phyloP scores from a whole-genome alignment of 139 green algal species.

The Limnomonas spitsbergensis region DNA sequence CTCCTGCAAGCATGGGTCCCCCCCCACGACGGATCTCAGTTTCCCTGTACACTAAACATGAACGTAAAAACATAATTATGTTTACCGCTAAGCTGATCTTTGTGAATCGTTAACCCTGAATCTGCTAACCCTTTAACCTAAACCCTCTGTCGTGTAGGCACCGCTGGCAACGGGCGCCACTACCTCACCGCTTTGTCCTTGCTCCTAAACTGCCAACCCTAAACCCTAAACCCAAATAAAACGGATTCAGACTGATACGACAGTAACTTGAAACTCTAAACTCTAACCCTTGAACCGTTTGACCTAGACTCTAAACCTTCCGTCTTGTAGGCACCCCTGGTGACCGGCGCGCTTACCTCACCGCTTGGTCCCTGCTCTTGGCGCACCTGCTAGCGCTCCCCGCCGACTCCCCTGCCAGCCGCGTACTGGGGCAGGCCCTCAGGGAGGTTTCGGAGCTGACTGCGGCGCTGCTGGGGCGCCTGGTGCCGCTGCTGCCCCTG shows the following conservation, averaged over 20 bases:
- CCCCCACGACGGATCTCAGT: too few species aligned
- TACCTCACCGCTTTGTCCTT: too few species aligned
- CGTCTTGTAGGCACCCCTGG: neutral
- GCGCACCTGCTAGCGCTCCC: conserved; percentile 30
- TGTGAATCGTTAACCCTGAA: too few species aligned
- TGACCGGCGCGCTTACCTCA: conserved; percentile 16
- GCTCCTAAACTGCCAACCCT: too few species aligned
- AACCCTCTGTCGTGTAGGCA: too few species aligned
- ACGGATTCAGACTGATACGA: conserved; percentile 4
- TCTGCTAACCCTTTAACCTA: too few species aligned
- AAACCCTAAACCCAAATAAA: too few species aligned
- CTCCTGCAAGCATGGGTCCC: too few species aligned
- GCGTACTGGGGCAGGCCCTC: conserved; percentile 16
- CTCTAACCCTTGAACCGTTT: neutral
- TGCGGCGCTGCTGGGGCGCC: conserved; percentile 26
- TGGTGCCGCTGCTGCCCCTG: conserved; percentile 23
- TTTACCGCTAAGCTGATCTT: too few species aligned
- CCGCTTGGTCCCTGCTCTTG: conserved; percentile 55
- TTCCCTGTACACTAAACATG: too few species aligned
- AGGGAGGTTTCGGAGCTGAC: conserved; percentile 24
- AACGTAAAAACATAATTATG: too few species aligned
- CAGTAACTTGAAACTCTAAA: neutral
- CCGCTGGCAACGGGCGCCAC: too few species aligned
- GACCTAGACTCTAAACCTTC: neutral
- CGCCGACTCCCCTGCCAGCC: neutral